Percentiles rank a stretch among this genome's conserved stretches.
Conservation (phyloP, 305 asterid species). For the Ajuga reptans region DNA sequence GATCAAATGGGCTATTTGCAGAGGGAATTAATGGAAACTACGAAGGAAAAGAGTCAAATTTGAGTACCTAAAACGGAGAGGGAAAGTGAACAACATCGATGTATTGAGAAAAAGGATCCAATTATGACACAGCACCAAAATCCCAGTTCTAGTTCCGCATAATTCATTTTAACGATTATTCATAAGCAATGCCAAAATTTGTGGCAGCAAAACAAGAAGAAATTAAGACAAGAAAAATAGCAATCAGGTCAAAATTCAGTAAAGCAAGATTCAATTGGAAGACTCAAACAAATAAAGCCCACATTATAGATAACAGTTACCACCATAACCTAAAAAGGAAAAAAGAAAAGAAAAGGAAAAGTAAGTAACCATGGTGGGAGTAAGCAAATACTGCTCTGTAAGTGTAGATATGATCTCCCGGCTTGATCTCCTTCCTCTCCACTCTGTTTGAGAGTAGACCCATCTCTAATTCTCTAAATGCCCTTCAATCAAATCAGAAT, state of each 20-base stretch:
- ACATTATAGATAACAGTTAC: conserved; percentile 6
- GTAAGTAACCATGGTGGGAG: conserved; percentile 64
- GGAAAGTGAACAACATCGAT: not conserved
- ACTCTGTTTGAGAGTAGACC: conserved; percentile 74
- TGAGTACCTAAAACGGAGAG: not conserved
- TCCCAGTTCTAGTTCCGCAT: not conserved
- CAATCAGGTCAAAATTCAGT: not conserved
- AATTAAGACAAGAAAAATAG: not conserved
- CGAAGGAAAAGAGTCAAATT: not conserved
- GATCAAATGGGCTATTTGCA: not conserved
- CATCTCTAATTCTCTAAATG: conserved; percentile 31
- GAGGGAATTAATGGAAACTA: not conserved
- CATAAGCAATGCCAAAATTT: not conserved
- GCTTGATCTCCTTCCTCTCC: conserved; percentile 52
- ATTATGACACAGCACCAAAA: not conserved
- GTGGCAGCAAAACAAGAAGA: not conserved
- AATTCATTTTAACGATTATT: not conserved
- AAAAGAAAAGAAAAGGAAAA: not conserved
- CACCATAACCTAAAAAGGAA: not conserved
- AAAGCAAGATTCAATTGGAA: conserved; percentile 3
- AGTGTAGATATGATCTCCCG: conserved; percentile 87
- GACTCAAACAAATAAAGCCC: conserved; percentile 8
- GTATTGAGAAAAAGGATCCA: not conserved
- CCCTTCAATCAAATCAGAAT: not conserved
- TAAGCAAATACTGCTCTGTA: conserved; percentile 82